Evolutionary conservation across 2,329 filamentous ascomycete genomes (phyloP), one percentile per base, ranked within the genome.

Genomic region (Arthrinium puccinioides): DNA sequence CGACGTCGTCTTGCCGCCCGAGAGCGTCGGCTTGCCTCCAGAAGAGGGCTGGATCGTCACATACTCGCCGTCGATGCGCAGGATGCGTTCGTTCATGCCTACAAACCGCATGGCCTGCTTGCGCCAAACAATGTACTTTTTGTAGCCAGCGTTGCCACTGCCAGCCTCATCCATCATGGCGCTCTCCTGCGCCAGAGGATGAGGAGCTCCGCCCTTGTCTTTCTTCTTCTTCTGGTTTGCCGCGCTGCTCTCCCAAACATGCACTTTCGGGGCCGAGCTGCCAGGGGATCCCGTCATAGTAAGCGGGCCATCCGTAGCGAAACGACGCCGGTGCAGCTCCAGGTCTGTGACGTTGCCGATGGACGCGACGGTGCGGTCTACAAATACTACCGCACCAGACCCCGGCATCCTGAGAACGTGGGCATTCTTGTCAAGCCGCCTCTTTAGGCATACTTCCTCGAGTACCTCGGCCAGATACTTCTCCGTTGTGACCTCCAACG

Each of bases 31-130:
- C 54, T 84, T 85, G 25, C 80, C 79, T 9, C 73, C 73, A 3
- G 74, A 75, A 2, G 76, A 70, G 19, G 86, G 84, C 73, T 87
- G 82, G 50, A 94, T 87, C 59, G 90, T 85, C 44, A 94, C 78
- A 57, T 89, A 92, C 56, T 94, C 87, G 42, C 84, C 84, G 50
- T 90, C 86, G 46, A 94, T 86, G 32, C 84, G 79, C 28, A 92
- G 66, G 9, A 87, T 76, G 40, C 84, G 77, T 49, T 88, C 83
- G 42, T 85, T 84, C 52, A 83, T 75, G 4, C 78, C 80, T 28
- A 85, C 80, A 50, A 92, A 83, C 18, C 84, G 79, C 74, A 92
- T 87, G 8, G 84, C 81, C 59, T 89, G 84, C 60, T 88, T 87
- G 45, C 86, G 79, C 66, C 83, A 84, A 13, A 94, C 86, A 10